phyloP scores from a whole-genome alignment of 106 monocot species.

The Dioscorea zingiberensis region DNA sequence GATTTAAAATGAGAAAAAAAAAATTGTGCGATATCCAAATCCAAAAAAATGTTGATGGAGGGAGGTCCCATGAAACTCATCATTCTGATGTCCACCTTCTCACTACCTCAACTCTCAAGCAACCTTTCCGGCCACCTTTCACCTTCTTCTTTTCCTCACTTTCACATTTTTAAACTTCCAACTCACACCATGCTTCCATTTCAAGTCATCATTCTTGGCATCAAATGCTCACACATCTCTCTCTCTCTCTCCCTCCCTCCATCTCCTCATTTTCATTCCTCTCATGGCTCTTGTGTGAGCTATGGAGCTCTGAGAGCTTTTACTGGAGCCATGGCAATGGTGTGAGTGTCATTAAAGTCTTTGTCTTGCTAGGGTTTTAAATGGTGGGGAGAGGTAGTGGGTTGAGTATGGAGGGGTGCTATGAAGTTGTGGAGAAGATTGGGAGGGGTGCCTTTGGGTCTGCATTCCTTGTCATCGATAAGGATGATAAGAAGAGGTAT shows the following conservation, averaged over 20 bases:
- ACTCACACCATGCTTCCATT: background rate
- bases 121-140: background rate
- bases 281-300: background rate
- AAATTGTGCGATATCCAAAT: background rate
- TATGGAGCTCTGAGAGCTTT: background rate
- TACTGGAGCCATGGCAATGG: background rate
- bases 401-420: constrained; percentile 14
- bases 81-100: background rate
- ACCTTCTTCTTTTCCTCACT: background rate
- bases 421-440: constrained; percentile 60
- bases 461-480: constrained; percentile 49
- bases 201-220: background rate
- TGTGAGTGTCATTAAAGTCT: background rate
- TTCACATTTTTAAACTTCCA: background rate
- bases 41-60: background rate
- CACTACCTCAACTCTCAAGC: background rate
- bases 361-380: background rate
- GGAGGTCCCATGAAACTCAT: background rate
- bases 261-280: background rate
- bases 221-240: background rate
- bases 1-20: background rate
- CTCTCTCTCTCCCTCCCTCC: background rate
- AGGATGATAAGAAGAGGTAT: constrained; percentile 49
- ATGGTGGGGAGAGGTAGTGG: constrained; percentile 10
- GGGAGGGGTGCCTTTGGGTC: constrained; percentile 54